Conservation (phyloP, 2,329 filamentous ascomycete species). For the Aspergillus brasiliensis region DNA sequence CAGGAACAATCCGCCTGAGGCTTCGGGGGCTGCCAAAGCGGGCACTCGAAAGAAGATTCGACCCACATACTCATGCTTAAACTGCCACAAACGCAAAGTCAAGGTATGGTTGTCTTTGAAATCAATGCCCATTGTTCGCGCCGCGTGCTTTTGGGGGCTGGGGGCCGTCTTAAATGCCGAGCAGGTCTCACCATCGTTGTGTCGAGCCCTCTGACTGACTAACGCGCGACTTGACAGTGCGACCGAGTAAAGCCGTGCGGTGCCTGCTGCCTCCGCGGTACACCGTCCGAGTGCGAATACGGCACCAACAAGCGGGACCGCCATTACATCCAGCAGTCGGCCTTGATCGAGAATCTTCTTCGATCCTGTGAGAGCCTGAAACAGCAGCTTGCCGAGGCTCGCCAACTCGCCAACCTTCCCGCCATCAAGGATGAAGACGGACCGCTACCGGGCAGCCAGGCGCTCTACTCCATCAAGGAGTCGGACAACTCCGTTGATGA, state of each 20-base stretch:
- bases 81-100: constrained; percentile 37
- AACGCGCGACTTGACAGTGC: constrained; percentile 21
- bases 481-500: constrained; percentile 5
- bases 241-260: constrained; percentile 35
- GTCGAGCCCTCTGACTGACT: not conserved
- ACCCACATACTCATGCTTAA: constrained; percentile 34
- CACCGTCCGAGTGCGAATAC: constrained; percentile 35
- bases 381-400: constrained; percentile 22
- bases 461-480: not conserved
- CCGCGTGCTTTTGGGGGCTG: not conserved
- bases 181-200: not conserved
- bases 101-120: constrained; percentile 25
- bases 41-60: constrained; percentile 28
- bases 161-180: not conserved
- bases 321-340: constrained; percentile 32
- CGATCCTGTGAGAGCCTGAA: constrained; percentile 24
- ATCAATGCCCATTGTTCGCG: not conserved
- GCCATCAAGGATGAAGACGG: constrained; percentile 19
- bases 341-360: constrained; percentile 30
- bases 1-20: not conserved
- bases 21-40: constrained; percentile 7
- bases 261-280: constrained; percentile 33
- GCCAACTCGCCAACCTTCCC: constrained; percentile 18
- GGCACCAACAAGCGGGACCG: constrained; percentile 33
- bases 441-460: not conserved